phyloP scores from a whole-genome alignment of 1,284 basidiomycete genomes.

The Puccinia triticina region DNA sequence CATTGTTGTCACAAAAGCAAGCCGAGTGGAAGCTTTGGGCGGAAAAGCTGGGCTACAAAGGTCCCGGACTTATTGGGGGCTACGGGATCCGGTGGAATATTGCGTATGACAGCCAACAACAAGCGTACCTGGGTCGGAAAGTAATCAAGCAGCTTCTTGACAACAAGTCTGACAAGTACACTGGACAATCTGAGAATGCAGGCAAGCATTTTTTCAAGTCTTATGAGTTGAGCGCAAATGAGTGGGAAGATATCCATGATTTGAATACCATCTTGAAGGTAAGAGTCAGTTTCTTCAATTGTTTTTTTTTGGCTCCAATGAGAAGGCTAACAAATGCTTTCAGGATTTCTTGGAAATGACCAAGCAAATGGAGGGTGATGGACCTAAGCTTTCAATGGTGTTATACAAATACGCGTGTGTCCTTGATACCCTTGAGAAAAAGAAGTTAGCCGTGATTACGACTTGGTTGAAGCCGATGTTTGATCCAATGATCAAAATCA shows the following conservation, averaged over 20 bases:
- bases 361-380: too few relatives aligned
- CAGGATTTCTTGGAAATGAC: background rate
- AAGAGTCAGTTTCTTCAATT: constrained; percentile 64
- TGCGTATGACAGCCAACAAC: too few relatives aligned
- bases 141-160: background rate
- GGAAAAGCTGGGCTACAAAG: background rate
- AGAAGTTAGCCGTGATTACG: background rate
- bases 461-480: constrained; percentile 20
- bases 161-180: constrained; percentile 5
- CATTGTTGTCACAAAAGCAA: too few relatives aligned
- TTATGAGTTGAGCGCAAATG: background rate
- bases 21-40: too few relatives aligned
- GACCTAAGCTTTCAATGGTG: too few relatives aligned
- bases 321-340: too few relatives aligned
- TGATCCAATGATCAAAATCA: background rate
- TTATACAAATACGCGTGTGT: background rate
- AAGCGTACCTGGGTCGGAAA: background rate
- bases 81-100: constrained; percentile 12
- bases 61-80: background rate
- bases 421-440: background rate
- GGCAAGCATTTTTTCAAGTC: background rate
- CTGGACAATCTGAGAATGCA: background rate
- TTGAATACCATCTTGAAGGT: background rate
- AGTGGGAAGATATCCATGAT: constrained; percentile 12
- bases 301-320: constrained; percentile 66